Conservation (phyloP, 129 eudicot species). For the Logfia minima region DNA sequence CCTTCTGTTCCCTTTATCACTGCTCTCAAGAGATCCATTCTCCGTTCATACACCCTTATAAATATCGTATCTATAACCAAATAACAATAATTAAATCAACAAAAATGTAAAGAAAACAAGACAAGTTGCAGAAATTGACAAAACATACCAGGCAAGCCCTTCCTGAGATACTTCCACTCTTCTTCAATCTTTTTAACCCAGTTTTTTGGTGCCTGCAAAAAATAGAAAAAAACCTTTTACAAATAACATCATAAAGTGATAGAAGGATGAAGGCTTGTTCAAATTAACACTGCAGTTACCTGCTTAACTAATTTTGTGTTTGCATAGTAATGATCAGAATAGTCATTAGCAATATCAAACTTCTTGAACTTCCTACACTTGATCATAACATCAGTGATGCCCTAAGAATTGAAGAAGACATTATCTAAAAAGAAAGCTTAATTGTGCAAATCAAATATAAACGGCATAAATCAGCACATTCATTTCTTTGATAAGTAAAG, state of each 20-base stretch:
- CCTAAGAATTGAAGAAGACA: conserved; percentile 35
- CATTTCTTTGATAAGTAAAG: neutral
- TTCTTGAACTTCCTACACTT: conserved; percentile 49
- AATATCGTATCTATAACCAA: conserved; percentile 54
- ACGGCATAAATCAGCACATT: neutral
- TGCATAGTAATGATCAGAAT: conserved; percentile 59
- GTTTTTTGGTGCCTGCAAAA: conserved; percentile 51
- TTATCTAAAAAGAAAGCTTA: neutral
- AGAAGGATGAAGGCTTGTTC: too few relatives aligned
- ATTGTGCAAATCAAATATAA: neutral
- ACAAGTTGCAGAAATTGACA: conserved; percentile 7
- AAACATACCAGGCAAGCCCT: conserved; percentile 69
- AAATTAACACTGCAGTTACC: too few relatives aligned
- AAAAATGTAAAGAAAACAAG: neutral
- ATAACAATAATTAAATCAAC: neutral
- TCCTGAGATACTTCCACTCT: conserved; percentile 80
- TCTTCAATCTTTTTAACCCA: conserved; percentile 81
- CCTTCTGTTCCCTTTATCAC: conserved; percentile 91
- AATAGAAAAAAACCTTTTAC: neutral
- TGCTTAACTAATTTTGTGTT: too few relatives aligned
- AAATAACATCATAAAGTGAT: too few relatives aligned
- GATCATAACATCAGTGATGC: conserved; percentile 36
- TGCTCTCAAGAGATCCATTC: conserved; percentile 96
- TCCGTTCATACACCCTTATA: conserved; percentile 82
- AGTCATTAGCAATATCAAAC: conserved; percentile 76